Base-by-base conservation (phyloP, 148 eudicot species). In the Suaeda aralocaspica region DNA sequence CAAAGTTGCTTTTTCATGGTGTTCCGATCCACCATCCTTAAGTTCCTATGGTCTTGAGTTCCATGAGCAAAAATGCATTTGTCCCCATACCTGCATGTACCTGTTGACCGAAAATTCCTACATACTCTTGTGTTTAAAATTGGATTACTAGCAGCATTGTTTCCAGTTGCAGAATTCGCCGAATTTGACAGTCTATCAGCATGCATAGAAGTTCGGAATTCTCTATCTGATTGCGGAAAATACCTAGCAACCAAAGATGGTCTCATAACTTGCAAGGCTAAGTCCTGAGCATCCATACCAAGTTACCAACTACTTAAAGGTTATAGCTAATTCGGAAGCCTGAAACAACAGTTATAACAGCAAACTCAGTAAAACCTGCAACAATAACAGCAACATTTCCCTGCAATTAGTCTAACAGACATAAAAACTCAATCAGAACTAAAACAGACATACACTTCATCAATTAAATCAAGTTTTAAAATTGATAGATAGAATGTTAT, bases 31-130 rank as follows among this genome's bases (percentile, higher is more conserved):
- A 22, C 39, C 66, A 39, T 22, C 5, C 53, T 64, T 19, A 6
- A 57, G 18, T n/a, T 19, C 70, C 39, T 48, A 22, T 15, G 16
- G 5, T 68, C 67, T 10, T n/a, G 15, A 6, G 18, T 36, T 12
- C 28, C 36, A 51, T 77, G 80, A 66, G 39, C 49, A 51, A 59
- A 71, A 28, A 34, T 51, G 28, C 76, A 77, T 4, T 1, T 3
- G 9, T 48, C 48, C 13, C 80, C 80, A 59, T 66, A 77, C 0
- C 3, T 8, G 48, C 80, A 77, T 44, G 3, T 8, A 14, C 79
- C 75, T 7, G 5, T 70, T 18, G 16, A 19, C 55, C 34, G 12
- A 59, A 76, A 76, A 24, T 36, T 66, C 71, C 51, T 71, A 51
- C 79, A 76, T 12, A 34, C 1, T n/a, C 19, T 21, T 51, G 50